Evolutionary conservation across 2,329 filamentous ascomycete genomes (phyloP).

Genomic region (Colletotrichum sp.): DNA sequence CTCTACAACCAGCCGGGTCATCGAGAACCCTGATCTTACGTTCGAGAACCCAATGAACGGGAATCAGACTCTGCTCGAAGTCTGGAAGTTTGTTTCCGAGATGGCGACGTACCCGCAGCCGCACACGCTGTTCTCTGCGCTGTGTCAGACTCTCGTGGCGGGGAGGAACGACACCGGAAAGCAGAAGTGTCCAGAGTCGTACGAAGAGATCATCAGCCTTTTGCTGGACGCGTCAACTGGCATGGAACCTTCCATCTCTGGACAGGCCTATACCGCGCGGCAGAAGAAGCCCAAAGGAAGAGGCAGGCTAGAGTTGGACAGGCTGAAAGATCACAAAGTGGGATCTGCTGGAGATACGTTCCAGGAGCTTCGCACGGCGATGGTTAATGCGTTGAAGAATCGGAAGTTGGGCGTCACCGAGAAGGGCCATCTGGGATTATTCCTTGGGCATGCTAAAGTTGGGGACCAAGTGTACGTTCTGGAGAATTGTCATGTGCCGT

Average conservation of each 20-base stretch:
- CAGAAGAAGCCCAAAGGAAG: neutral
- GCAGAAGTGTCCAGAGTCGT: neutral
- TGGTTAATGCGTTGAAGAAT: neutral
- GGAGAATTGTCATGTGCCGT: conserved; percentile 24
- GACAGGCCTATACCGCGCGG: neutral
- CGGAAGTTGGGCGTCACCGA: neutral
- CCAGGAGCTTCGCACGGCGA: neutral
- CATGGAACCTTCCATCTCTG: neutral
- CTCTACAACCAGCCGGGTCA: neutral
- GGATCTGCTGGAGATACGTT: neutral
- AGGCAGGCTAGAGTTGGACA: neutral
- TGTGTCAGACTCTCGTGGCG: neutral
- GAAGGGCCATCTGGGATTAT: neutral
- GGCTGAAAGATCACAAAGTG: neutral
- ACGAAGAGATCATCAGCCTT: neutral
- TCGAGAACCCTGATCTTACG: neutral
- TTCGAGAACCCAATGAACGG: conserved; percentile 33
- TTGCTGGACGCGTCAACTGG: neutral
- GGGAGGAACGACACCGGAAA: neutral
- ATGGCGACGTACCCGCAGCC: neutral
- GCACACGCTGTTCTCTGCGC: neutral
- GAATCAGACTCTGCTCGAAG: neutral
- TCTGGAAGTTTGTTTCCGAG: neutral
- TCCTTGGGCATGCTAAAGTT: neutral
- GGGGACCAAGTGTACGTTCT: conserved; percentile 26